A percentile compares a stretch with the other conserved stretches of the same genome.
phyloP scores from a whole-genome alignment of 805 yeast species.

The Saturnispora ahearnii region DNA sequence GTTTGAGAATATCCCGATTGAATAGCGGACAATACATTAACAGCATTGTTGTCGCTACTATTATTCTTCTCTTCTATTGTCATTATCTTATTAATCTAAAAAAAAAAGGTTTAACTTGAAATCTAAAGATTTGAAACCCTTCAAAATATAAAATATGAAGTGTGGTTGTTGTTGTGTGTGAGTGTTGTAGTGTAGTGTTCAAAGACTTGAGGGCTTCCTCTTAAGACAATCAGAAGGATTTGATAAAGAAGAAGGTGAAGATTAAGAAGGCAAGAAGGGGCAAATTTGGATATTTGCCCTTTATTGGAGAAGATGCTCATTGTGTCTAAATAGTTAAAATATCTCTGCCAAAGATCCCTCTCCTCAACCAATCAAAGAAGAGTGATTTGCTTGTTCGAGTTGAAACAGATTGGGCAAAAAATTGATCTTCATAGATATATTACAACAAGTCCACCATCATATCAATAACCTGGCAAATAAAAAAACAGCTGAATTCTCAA shows the following conservation, averaged over 20 bases:
- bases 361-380: conserved; percentile 81
- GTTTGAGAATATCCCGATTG: background rate
- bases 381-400: conserved; percentile 82
- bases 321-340: conserved; percentile 5
- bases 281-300: background rate
- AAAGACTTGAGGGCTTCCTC: background rate
- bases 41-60: background rate
- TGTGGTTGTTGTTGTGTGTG: background rate
- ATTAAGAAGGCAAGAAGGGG: background rate
- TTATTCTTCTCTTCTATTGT: background rate
- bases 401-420: conserved; percentile 83
- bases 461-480: conserved; percentile 72
- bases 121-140: background rate
- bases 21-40: background rate
- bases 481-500: conserved; percentile 97
- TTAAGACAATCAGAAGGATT: background rate
- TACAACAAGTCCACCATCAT: conserved; percentile 74
- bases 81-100: background rate
- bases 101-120: background rate
- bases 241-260: background rate
- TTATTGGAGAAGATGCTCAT: background rate
- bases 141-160: background rate
- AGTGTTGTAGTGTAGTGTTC: background rate
- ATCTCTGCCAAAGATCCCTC: conserved; percentile 85
- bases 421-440: conserved; percentile 93